phyloP scores from a whole-genome alignment of 805 yeast species.

The Saccharomycopsis microspora region DNA sequence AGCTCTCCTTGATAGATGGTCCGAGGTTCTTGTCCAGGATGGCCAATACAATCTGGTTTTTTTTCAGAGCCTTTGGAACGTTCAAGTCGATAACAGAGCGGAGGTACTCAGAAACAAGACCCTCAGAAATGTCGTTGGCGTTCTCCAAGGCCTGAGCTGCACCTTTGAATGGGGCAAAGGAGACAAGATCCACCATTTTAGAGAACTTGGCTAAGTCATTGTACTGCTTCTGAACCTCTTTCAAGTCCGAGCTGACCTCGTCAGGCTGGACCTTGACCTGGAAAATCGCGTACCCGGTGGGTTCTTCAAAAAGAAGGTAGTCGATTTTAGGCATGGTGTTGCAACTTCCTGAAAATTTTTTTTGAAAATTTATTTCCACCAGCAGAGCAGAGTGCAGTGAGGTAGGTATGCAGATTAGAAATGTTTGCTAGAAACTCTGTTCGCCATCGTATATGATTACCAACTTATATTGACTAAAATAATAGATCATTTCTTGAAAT shows the following conservation, averaged over 20 bases:
- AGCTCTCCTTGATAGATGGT: conserved; percentile 86
- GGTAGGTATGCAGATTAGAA: no score
- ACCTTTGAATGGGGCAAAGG: conserved; percentile 97
- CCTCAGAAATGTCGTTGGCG: conserved; percentile 96
- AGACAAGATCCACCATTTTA: conserved; percentile 83
- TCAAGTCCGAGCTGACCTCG: conserved; percentile 80
- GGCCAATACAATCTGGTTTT: conserved; percentile 63
- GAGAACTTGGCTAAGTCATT: conserved; percentile 80
- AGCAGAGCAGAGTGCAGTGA: background rate
- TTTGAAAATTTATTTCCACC: background rate
- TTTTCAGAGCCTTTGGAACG: conserved; percentile 67
- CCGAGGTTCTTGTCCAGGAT: conserved; percentile 93
- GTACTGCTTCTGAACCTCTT: conserved; percentile 88
- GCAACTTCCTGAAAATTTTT: background rate
- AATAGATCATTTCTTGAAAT: no score
- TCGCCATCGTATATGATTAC: no score
- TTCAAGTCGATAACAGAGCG: conserved; percentile 83
- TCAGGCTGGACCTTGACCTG: conserved; percentile 91
- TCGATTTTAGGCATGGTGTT: conserved; percentile 27
- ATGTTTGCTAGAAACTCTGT: background rate
- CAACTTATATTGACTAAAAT: no score
- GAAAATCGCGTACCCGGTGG: conserved; percentile 96
- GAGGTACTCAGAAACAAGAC: conserved; percentile 86
- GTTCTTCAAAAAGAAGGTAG: conserved; percentile 92
- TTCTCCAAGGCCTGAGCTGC: conserved; percentile 99